phyloP scores from a whole-genome alignment of 2,329 filamentous ascomycete species.

The Massarina eburnea region DNA sequence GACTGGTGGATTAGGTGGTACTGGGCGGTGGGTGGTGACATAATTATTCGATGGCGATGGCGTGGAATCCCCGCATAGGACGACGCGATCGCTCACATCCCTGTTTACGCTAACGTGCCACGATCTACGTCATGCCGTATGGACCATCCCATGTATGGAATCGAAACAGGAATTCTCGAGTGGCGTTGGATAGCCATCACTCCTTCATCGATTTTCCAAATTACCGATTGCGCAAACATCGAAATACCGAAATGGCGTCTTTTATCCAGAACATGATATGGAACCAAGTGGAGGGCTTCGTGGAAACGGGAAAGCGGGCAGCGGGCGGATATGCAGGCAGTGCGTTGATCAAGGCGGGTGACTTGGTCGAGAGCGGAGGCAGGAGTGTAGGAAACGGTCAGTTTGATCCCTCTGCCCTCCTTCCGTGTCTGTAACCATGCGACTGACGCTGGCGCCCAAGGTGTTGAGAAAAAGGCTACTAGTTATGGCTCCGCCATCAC shows the following conservation, averaged over 20 bases:
- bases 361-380: constrained; percentile 39
- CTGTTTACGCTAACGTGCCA: constrained; percentile 16
- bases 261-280: constrained; percentile 43
- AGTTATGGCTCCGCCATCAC: constrained; percentile 31
- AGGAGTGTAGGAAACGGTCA: constrained; percentile 35
- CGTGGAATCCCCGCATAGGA: too few relatives aligned
- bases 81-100: not conserved
- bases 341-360: constrained; percentile 41
- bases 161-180: constrained; percentile 28
- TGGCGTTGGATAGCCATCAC: not conserved
- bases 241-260: constrained; percentile 19
- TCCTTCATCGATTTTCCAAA: not conserved
- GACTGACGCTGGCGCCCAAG: constrained; percentile 16
- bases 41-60: too few relatives aligned
- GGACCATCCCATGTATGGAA: constrained; percentile 12
- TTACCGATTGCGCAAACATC: not conserved
- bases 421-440: not conserved
- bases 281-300: constrained; percentile 42
- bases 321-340: constrained; percentile 42
- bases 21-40: too few relatives aligned
- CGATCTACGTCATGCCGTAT: constrained; percentile 32
- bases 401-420: constrained; percentile 3
- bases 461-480: constrained; percentile 34
- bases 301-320: constrained; percentile 39
- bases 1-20: too few relatives aligned